Evolutionary conservation across 108 stramenopile species (phyloP).

Genomic region (Poteriospumella lacustris): DNA sequence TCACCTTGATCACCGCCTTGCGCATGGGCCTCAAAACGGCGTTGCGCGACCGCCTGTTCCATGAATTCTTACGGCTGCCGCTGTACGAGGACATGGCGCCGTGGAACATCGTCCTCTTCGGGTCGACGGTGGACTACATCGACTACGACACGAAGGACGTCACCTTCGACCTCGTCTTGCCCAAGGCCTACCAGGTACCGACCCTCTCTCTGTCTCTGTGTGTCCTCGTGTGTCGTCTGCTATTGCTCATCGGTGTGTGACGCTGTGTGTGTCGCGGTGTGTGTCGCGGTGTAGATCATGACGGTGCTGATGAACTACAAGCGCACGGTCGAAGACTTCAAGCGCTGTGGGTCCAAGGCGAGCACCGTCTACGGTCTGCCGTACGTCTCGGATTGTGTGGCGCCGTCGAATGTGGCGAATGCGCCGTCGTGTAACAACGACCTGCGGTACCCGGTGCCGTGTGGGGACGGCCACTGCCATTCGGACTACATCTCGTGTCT

Average conservation of each 20-base stretch:
- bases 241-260: too few species aligned
- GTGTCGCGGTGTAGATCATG: constrained; percentile 3
- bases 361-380: constrained; percentile 33
- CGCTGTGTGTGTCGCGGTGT: not conserved
- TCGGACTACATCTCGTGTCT: constrained; percentile 43
- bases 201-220: too few species aligned
- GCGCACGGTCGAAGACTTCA: constrained; percentile 44
- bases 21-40: constrained; percentile 31
- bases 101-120: constrained; percentile 45
- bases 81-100: constrained; percentile 52
- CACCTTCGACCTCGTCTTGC: constrained; percentile 40
- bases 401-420: not conserved
- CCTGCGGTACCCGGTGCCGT: constrained; percentile 33
- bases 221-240: too few species aligned
- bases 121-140: constrained; percentile 35
- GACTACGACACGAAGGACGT: constrained; percentile 44
- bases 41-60: constrained; percentile 19
- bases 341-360: constrained; percentile 28
- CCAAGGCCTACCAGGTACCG: constrained; percentile 34
- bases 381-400: constrained; percentile 38
- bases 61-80: constrained; percentile 35
- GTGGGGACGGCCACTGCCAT: constrained; percentile 44
- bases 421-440: not conserved
- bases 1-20: constrained; percentile 36
- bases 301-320: constrained; percentile 50